phyloP scores from a whole-genome alignment of 164 flowering plant species.

The Dillenia turbinata region DNA sequence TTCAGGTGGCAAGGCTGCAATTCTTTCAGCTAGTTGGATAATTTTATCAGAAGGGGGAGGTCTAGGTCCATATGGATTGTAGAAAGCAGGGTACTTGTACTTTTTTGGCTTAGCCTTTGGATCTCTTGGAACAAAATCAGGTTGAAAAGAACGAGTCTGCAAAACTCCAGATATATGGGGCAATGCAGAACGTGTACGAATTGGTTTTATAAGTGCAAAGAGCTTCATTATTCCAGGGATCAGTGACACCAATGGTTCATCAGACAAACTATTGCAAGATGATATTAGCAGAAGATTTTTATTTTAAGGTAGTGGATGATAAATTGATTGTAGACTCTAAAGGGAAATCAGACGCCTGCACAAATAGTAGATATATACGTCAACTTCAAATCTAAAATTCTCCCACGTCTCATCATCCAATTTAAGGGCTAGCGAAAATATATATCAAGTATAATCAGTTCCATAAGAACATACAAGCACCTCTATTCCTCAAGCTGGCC shows the following conservation, averaged over 20 bases:
- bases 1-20: slow-evolving; percentile 61
- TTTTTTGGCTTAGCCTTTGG: slow-evolving; percentile 59
- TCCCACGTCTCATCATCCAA: no score
- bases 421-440: no score
- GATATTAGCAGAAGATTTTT: no score
- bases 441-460: no score
- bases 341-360: no score
- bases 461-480: no score
- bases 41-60: slow-evolving; percentile 77
- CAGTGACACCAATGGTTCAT: slow-evolving; percentile 5
- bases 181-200: slow-evolving; percentile 18
- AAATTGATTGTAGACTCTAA: no score
- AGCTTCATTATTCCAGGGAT: slow-evolving; percentile 35
- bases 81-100: slow-evolving; percentile 67
- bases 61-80: slow-evolving; percentile 83
- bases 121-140: slow-evolving; percentile 62
- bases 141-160: slow-evolving; percentile 50
- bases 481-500: no score
- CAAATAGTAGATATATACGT: no score
- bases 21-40: slow-evolving; percentile 63
- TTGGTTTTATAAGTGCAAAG: slow-evolving; percentile 23
- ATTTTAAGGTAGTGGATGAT: no score
- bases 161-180: slow-evolving; percentile 22
- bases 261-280: not conserved
- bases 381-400: no score